Base-by-base conservation (phyloP, 495 filamentous ascomycete genomes). In the Hypoxylon perforatum region DNA sequence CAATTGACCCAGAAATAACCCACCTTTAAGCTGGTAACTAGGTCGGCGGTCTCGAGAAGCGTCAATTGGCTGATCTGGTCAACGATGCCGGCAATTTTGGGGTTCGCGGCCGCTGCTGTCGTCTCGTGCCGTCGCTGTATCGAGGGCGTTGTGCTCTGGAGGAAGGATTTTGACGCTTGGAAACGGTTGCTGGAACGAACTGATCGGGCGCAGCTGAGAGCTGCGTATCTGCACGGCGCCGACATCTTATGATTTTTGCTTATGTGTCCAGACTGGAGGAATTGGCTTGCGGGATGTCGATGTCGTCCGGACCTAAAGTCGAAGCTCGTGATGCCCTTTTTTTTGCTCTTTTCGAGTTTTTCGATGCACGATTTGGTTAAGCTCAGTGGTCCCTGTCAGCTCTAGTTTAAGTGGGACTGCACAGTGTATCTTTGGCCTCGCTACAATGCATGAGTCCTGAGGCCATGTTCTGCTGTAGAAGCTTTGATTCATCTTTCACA, bases 41-140 rank as follows among this genome's bases (percentile, higher is more conserved):
- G 82, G 76, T 97, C 94, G 39, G 96, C 94, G 6, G 96, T 99
- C 85, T 99, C 96, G 71, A 99, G 80, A 57, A 99, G 84, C 17
- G 93, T 99, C 85, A 99, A 91, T 88, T 93, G 88, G 79, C 93
- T 94, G 75, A 99, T 98, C 78, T 98, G 93, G 79, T 98, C 95
- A 60, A 99, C 95, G 71, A 99, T 98, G 50, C 85, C 85, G 51
- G 87, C 69, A 70, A 99, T 95, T 85, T 98, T 98, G 23, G 95
- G 92, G 78, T 90, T 93, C 57, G 85, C 77, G 17, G 85, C 84
- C 55, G 86, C 83, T 53, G 90, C 87, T 57, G 90, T 91, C 51
- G 92, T 89, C 76, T 89, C 86, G 86, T 88, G 89, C 84, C 91
- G 82, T 75, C 88, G 83, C 58, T 67, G 69, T 58, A 72, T 68